phyloP scores from a whole-genome alignment of 345 rosid species.

The Corymbia maculata region DNA sequence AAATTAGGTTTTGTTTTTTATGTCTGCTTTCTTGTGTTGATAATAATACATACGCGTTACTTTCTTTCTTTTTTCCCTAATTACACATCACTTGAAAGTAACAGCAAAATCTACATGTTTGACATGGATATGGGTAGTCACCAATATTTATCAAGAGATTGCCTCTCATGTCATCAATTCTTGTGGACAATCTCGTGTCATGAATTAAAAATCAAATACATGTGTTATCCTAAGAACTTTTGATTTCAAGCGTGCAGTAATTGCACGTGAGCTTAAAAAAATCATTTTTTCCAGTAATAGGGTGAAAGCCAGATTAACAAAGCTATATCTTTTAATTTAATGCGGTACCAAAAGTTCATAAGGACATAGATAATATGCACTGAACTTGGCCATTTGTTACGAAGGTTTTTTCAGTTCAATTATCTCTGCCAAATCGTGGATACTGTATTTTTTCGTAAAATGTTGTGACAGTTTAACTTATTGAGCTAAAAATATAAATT shows the following conservation, averaged over 20 bases:
- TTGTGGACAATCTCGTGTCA: neutral
- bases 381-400: neutral
- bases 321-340: neutral
- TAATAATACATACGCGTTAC: neutral
- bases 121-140: neutral
- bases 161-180: neutral
- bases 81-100: neutral
- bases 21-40: neutral
- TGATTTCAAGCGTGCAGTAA: neutral
- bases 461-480: too few species aligned
- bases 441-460: neutral
- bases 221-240: neutral
- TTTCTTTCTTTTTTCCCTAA: too few species aligned
- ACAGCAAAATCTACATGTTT: neutral
- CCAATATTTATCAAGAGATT: neutral
- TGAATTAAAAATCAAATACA: neutral
- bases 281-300: neutral
- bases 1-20: conserved; percentile 22
- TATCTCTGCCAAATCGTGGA: neutral
- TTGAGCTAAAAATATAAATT: too few species aligned
- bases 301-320: neutral
- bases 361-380: neutral
- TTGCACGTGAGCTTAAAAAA: neutral
- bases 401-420: neutral
- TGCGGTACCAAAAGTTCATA: neutral